Evolutionary conservation across 169 alveolate genomes (phyloP).

Genomic region (Miamiensis avidus): DNA sequence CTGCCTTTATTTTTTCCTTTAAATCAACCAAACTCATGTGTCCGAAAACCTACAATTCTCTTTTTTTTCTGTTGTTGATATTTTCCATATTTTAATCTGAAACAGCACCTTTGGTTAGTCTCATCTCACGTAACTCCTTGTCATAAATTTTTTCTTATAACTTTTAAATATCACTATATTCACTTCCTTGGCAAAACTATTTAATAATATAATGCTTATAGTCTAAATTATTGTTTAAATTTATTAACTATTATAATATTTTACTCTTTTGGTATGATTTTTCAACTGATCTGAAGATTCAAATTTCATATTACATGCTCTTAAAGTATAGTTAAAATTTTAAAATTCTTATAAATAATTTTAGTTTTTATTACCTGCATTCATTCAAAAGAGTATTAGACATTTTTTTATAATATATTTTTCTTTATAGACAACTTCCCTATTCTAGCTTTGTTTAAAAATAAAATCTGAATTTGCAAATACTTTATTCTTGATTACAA

Average conservation of each 20-base stretch:
- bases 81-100: slow-evolving; percentile 18
- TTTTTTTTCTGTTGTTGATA: slow-evolving; percentile 14
- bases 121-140: slow-evolving; percentile 24
- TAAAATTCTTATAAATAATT: not conserved
- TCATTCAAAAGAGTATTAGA: not conserved
- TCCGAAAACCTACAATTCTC: slow-evolving; percentile 11
- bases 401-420: too few species aligned
- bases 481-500: too few species aligned
- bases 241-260: not conserved
- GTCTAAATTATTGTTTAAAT: too few species aligned
- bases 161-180: slow-evolving; percentile 32
- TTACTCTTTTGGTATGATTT: slow-evolving; percentile 44
- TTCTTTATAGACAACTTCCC: not conserved
- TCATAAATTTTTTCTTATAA: slow-evolving; percentile 31
- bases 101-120: slow-evolving; percentile 21
- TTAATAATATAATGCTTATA: not conserved
- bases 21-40: slow-evolving; percentile 31
- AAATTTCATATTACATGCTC: slow-evolving; percentile 50
- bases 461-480: too few species aligned
- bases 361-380: not conserved
- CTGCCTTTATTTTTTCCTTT: slow-evolving; percentile 28
- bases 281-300: slow-evolving; percentile 32
- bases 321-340: not conserved
- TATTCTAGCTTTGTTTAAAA: too few species aligned
- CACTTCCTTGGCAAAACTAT: slow-evolving; percentile 38